Evolutionary conservation across 345 rosid genomes (phyloP), one percentile per base, ranked within the genome.

Genomic region (Eucalyptus curtisii): DNA sequence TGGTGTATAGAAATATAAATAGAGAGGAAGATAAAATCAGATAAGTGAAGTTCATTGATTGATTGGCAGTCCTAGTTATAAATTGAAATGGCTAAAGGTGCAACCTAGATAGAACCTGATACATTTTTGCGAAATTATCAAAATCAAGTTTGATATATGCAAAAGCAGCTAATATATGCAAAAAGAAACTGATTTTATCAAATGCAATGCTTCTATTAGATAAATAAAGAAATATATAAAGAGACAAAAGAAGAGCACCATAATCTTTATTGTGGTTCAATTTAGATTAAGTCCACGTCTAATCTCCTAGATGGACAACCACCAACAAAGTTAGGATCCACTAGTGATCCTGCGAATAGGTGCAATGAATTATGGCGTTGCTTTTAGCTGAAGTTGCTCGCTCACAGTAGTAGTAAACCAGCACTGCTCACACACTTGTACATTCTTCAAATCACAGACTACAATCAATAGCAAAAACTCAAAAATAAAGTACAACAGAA

Each of bases 251-350:
- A 66, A 31, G 8, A 31, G 79, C 17, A 64, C 11, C 1, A 1
- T 4, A n/a, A 16, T 66, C 2, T 64, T 66, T 31, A 31, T 66
- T 15, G 6, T 31, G 42, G 12, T 31, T 66, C 2, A 0, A 31
- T 15, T 31, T 66, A 9, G 3, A 68, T 33, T 8, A 31, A 68
- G 10, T 40, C 2, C 2, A 0, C 11, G 0, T 66, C 11, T 15
- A n/a, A 31, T 31, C 40, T n/a, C 40, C 2, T 13, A 66, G 3
- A 7, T 15, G 31, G 11, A 15, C 22, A 31, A 5, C 6, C 40
- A 16, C 22, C 79, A 31, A 31, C 22, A 31, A 31, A 31, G 11
- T 8, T 31, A 8, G 13, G 1, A 33, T 68, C 7, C 42, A 4
- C 24, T 33, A 9, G 44, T 68, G 44, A 33, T 33, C 22, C 6